Evolutionary conservation across 768 basidiomycete genomes (phyloP), one percentile per base, ranked within the genome.

Genomic region (Leucocoprinus birnbaumii): DNA sequence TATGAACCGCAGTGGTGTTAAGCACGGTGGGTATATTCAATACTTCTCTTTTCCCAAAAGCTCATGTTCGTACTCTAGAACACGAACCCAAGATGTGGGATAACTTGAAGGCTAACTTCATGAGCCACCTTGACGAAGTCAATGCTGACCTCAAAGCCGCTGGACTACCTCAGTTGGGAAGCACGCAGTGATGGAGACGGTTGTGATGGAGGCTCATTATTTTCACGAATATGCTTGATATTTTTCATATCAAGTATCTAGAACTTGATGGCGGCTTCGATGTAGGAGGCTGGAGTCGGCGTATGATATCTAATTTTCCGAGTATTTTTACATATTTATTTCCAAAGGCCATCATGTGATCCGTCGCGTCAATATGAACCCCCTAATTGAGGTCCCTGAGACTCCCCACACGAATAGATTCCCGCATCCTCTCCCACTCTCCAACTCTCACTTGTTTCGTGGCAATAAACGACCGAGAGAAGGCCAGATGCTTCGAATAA

Each of bases 81-180:
- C 83, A 83, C 64, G 83, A 84, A 59, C 83, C 82, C 16, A 77
- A 74, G 67, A 85, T 85, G 82, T 87, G 83, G 84, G 80, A 86
- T 54, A 66, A 79, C 54, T 70, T 86, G 58, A 79, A 75, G 61
- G 78, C 71, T 3, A 73, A 82, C 48, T 86, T 87, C 65, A 62
- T 84, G 66, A 74, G 80, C 57, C 82, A 84, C 58, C 62, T 85
- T 26, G 78, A 79, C 27, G 68, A 83, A 57, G 73, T 86, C 53
- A 82, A 86, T 58, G 71, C 67, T 2, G 76, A 80, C 50, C 64
- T 81, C 53, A 72, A 73, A 53, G 68, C 69, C 24, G 67, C 70
- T 11, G 77, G 77, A 4, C 67, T 78, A 16, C 68, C 74, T 3
- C 61, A 51, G 18, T 52, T 72, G 13, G 67, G 65, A 18, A 48